These are phyloP conservation scores for Fusarium stilboides DNA, from an alignment of 2,329 filamentous ascomycete genomes.

Conservation along the genomic window DNA sequence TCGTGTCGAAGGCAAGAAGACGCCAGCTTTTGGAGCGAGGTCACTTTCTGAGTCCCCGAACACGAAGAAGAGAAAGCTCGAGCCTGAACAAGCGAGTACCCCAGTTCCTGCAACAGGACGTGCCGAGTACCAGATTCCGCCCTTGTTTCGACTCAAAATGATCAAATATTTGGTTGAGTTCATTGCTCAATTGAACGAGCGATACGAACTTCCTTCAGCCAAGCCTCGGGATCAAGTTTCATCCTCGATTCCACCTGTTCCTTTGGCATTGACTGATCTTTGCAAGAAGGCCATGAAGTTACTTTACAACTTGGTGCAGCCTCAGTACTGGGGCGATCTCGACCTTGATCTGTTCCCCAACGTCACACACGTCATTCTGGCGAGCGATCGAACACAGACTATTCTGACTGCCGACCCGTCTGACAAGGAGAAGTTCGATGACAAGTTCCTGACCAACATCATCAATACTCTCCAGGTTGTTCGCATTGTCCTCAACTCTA, in stretches of 20 bases:
- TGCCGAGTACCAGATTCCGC: slow-evolving; percentile 77
- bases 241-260: slow-evolving; percentile 61
- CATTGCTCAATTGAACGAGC: slow-evolving; percentile 89
- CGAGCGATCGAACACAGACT: slow-evolving; percentile 80
- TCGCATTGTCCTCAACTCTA: slow-evolving; percentile 88
- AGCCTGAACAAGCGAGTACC: slow-evolving; percentile 70
- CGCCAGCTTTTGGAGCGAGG: slow-evolving; percentile 45
- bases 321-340: slow-evolving; percentile 91
- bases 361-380: slow-evolving; percentile 87
- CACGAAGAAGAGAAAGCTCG: slow-evolving; percentile 82
- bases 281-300: slow-evolving; percentile 88
- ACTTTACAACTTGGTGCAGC: slow-evolving; percentile 86
- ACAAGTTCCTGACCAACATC: slow-evolving; percentile 88
- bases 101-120: slow-evolving; percentile 69
- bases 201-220: slow-evolving; percentile 82
- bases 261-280: slow-evolving; percentile 78
- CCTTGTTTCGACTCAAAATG: slow-evolving; percentile 80
- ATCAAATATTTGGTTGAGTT: slow-evolving; percentile 97
- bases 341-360: slow-evolving; percentile 94
- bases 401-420: slow-evolving; percentile 72
- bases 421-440: slow-evolving; percentile 81
- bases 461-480: slow-evolving; percentile 95
- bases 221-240: slow-evolving; percentile 71
- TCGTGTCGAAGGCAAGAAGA: slow-evolving; percentile 74
- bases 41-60: slow-evolving; percentile 78